Evolutionary conservation across 176 grass and related monocot species (phyloP).

Genomic region (Urochloa ruziziensis): DNA sequence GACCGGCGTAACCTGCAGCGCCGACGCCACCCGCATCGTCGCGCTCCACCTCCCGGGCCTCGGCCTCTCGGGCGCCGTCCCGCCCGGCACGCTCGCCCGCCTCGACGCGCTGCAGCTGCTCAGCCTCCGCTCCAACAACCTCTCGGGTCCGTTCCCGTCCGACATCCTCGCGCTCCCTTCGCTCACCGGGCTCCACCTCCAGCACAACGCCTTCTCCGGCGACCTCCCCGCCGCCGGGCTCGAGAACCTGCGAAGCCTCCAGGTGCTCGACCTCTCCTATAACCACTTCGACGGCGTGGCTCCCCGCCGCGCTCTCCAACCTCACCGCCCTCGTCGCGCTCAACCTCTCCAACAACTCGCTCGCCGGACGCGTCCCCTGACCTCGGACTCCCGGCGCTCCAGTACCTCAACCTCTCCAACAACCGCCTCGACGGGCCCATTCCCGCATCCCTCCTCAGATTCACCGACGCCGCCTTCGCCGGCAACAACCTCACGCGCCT

Average conservation of each 20-base stretch:
- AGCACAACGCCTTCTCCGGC: constrained; percentile 76
- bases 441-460: constrained; percentile 44
- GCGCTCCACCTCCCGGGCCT: constrained; percentile 73
- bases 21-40: constrained; percentile 49
- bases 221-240: constrained; percentile 12
- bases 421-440: constrained; percentile 67
- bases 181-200: constrained; percentile 84
- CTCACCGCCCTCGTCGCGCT: constrained; percentile 57
- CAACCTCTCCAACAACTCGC: constrained; percentile 93
- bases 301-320: constrained; percentile 49
- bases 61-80: constrained; percentile 59
- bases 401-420: constrained; percentile 75
- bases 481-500: constrained; percentile 47
- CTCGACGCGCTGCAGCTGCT: constrained; percentile 75
- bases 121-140: constrained; percentile 81
- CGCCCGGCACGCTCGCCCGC: constrained; percentile 54
- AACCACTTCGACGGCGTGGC: constrained; percentile 57
- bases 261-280: constrained; percentile 82
- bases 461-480: constrained; percentile 46
- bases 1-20: constrained; percentile 86
- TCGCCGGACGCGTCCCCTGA: constrained; percentile 70
- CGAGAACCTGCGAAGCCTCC: constrained; percentile 17
- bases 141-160: constrained; percentile 48
- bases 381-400: constrained; percentile 58
- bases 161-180: constrained; percentile 53